Conservation (phyloP, 176 grass and related monocot species). For the Raddia guianensis region DNA sequence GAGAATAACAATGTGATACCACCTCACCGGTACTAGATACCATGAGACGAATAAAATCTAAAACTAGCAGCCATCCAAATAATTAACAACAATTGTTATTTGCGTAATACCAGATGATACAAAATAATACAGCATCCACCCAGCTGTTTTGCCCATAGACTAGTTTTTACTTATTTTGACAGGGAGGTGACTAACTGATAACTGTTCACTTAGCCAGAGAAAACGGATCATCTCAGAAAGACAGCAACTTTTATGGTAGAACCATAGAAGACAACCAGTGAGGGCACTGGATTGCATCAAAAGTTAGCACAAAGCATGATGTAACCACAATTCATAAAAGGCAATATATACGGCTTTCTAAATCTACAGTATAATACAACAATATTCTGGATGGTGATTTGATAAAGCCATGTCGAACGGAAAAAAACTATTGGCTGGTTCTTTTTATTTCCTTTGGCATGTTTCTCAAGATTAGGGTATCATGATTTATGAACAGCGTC, state of each 20-base stretch:
- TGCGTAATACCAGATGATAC: background rate
- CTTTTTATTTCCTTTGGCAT: background rate
- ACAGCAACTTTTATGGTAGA: background rate
- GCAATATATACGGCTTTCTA: background rate
- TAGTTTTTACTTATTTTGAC: slow-evolving; percentile 2
- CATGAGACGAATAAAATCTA: background rate
- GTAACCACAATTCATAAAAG: background rate
- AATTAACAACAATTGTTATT: background rate
- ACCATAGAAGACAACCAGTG: background rate
- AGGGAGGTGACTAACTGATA: background rate
- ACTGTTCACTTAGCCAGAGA: background rate
- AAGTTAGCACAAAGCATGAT: background rate
- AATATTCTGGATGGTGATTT: background rate
- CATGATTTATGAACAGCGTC: too few species aligned
- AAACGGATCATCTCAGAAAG: background rate
- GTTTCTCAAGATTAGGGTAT: background rate
- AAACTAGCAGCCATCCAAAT: background rate
- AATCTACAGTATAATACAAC: background rate
- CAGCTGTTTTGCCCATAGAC: background rate
- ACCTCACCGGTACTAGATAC: background rate
- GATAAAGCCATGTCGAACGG: background rate
- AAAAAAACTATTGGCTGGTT: background rate
- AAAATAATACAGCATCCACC: background rate
- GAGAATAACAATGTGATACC: slow-evolving; percentile 1
- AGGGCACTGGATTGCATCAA: background rate